Conservation (phyloP, 352 stramenopile species). For the Pythium coloratum region DNA sequence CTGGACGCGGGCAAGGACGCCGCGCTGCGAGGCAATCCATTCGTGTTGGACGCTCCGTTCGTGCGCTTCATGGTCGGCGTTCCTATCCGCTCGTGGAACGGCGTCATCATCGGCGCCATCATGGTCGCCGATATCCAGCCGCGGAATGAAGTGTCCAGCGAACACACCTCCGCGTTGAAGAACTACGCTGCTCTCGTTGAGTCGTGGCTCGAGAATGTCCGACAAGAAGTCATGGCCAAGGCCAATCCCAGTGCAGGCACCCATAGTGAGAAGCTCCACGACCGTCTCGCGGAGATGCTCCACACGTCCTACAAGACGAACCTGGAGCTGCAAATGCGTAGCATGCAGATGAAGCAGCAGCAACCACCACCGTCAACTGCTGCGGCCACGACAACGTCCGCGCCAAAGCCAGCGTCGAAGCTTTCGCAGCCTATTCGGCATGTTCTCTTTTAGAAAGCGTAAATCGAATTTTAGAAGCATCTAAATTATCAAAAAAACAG, state of each 20-base stretch:
- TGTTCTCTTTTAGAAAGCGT: constrained; percentile 8
- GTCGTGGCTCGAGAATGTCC: constrained; percentile 23
- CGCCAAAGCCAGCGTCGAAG: background rate
- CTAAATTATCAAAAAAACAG: constrained; percentile 1
- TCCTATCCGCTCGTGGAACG: constrained; percentile 47
- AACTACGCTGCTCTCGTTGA: constrained; percentile 19
- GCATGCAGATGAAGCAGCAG: constrained; percentile 25
- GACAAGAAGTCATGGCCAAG: constrained; percentile 7
- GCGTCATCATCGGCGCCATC: constrained; percentile 54
- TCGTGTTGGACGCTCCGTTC: constrained; percentile 50
- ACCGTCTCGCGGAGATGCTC: constrained; percentile 27
- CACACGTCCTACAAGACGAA: constrained; percentile 25
- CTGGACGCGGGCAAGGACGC: constrained; percentile 46
- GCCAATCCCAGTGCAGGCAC: background rate
- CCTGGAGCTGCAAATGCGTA: constrained; percentile 23
- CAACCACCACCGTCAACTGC: background rate
- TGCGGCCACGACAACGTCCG: background rate
- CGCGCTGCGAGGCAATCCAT: constrained; percentile 49
- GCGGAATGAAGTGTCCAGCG: constrained; percentile 25
- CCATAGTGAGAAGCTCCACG: constrained; percentile 13
- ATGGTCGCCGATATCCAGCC: constrained; percentile 54
- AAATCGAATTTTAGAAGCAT: background rate
- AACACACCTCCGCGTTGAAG: constrained; percentile 1
- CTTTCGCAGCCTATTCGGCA: constrained; percentile 4
- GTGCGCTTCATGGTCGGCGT: constrained; percentile 60